Evolutionary conservation across 208 protist genomes (phyloP).

Genomic region (Trichomonas vaginalis): DNA sequence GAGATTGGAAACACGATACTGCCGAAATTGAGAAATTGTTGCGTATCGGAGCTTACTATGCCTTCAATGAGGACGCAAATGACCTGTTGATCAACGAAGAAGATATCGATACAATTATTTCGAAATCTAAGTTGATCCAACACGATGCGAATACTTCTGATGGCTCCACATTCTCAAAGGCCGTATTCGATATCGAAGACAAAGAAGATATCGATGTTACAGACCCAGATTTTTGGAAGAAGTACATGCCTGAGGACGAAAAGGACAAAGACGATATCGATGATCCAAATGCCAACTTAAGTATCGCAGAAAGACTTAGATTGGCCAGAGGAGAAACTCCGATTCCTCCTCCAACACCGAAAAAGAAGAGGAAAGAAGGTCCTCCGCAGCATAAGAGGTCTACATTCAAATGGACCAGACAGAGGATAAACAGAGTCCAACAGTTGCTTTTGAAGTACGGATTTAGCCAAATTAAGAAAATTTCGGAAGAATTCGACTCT

Average conservation of each 20-base stretch:
- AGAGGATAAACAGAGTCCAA: too few relatives aligned
- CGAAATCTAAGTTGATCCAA: background rate
- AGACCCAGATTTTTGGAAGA: background rate
- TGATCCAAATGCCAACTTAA: too few relatives aligned
- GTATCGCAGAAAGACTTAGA: too few relatives aligned
- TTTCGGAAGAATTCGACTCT: background rate
- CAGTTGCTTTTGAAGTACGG: background rate
- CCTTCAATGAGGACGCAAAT: background rate
- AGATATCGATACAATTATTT: conserved; percentile 20
- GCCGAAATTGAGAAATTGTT: conserved; percentile 23
- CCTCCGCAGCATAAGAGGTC: too few relatives aligned
- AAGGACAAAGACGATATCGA: background rate
- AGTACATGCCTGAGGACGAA: background rate
- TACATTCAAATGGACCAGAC: too few relatives aligned
- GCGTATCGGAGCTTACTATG: conserved; percentile 23
- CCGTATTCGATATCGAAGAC: background rate
- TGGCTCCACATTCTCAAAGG: background rate
- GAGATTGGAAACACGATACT: background rate
- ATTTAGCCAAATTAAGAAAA: background rate
- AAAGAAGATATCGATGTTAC: background rate
- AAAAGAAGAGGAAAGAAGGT: too few relatives aligned
- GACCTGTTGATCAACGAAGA: background rate
- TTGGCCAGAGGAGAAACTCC: too few relatives aligned
- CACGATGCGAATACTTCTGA: background rate
- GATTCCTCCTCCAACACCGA: too few relatives aligned